Base-by-base conservation (phyloP, 2,329 filamentous ascomycete genomes). In the Hypoxylon sp. region DNA sequence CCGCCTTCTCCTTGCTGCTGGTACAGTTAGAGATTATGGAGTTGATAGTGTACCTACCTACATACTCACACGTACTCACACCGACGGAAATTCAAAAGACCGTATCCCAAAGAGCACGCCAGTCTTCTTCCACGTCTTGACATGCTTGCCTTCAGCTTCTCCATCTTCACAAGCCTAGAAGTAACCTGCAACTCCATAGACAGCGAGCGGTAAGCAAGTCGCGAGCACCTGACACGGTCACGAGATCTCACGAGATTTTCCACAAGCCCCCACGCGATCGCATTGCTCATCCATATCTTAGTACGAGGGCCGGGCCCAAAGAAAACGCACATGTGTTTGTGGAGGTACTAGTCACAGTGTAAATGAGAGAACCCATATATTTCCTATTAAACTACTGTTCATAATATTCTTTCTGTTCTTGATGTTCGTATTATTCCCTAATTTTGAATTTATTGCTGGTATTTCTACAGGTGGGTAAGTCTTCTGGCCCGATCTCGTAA, bases 171-270 rank as follows among this genome's bases (percentile, higher is more conserved):
- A 8, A 20, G 37, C 17, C 11, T 17, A 39, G 15, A 19, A 39
- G 37, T 17, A 41, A 41, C 17, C 37, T 17, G 15, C 34, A 39
- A n/a, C 7, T n/a, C 34, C 10, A 39, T 39, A 10, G 15, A n/a
- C 7, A 39, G 20, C 20, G 43, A 46, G 13, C 43, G 43, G 22
- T 26, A 26, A 26, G 22, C 43, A n/a, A 19, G 22, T 26, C 37
- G 41, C 28, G 47, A 32, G 24, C 32, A 48, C 30, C 43, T 22
- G 24, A 54, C 26, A 51, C 20, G 6, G 48, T 59, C 57, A 55
- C 56, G 57, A 54, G 49, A 54, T 44, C 20, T 30, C 56, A 54
- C 50, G 57, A 59, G 50, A 59, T 46, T 17, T 17, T 17, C 15
- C 50, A 50, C 56, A 37, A 49, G 24, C 8, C 32, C 48, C 32